Base-by-base conservation (phyloP, 2,329 filamentous ascomycete species). In the Penicillium sp. region DNA sequence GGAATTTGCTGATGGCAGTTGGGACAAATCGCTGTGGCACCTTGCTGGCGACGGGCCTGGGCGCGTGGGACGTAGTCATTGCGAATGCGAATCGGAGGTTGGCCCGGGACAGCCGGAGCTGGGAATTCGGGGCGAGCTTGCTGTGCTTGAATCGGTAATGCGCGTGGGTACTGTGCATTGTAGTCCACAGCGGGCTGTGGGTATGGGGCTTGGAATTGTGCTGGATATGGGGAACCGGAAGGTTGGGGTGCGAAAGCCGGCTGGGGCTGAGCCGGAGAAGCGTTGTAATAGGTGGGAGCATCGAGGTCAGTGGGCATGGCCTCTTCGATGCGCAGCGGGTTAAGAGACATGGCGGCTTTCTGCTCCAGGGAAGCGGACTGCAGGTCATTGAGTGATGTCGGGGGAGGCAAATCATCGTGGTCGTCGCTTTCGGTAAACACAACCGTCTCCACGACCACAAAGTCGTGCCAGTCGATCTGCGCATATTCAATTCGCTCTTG, bases 391-490 rank as follows among this genome's bases (percentile, higher is more conserved):
- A 97, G 85, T 5, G 89, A 92, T 4, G 91, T 94, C 1, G 94
- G 94, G 1, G 92, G 89, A 29, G 93, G 92, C 11, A 99, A 85
- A 60, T 94, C 88, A 35, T 87, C 85, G 60, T 89, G 84, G 63
- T 97, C 92, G 72, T 99, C 94, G 37, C 85, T 84, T 64, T 96
- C 92, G 55, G 86, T 92, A 73, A 99, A 99, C 15, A 91, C 81
- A 51, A 99, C 92, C 0, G 92, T 97, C 75, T 97, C 94, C 43
- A 97, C 92, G 20, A 99, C 89, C 31, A 93, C 88, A 67, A 99
- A 99, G 71, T 97, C 93, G 69, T 96, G 90, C 94, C 94, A 99
- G 74, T 99, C 94, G 60, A 99, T 94, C 66, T 94, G 89, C 1
- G 89, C 89, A 73, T 94, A 89, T 51, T 83, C 82, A 48, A 86